Base-by-base conservation (phyloP, 2,329 filamentous ascomycete genomes). In the Pseudogymnoascus sp. region DNA sequence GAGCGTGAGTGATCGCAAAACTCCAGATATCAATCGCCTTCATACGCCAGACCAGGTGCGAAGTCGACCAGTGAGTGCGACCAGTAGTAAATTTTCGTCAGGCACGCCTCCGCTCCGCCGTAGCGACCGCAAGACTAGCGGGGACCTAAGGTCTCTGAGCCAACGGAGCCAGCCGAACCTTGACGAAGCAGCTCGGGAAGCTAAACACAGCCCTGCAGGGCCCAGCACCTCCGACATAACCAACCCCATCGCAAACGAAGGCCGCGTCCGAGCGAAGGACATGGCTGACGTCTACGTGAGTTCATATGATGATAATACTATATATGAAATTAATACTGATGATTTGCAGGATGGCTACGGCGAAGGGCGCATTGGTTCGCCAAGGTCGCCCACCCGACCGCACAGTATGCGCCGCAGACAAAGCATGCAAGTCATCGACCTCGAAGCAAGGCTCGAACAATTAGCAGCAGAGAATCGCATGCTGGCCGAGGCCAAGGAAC, bases 251-350 rank as follows among this genome's bases (percentile, higher is more conserved):
- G 88, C 86, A 74, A 91, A 92, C 77, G 90, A 91, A 81, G 88
- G 89, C 77, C 91, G 90, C 76, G 85, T 83, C 76, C 89, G 89
- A 73, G 77, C 86, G 71, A 87, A 84, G 78, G 88, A 86, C 76
- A 96, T 96, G 90, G 81, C 89, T 73, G 90, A 96, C 80, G 86
- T 95, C 77, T 96, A 89, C 78, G 91, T 96, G 83, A 87, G 90
- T 88, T 59, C 35, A 59, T 38, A 13, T 18, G 48, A 58, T 23
- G 33, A 34, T 41, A 13, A n/a, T 34, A 30, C 26, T 1, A 52
- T 30, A 9, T 30, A 33, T 19, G 26, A 33, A 52, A 52, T 52
- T 8, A 52, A 52, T 52, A 58, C 59, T 60, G 59, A 60, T 45
- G 35, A 37, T 52, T 3, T 18, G 59, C 77, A 96, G 92, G 91